A percentile compares a stretch with the other conserved stretches of the same genome.
Conservation (phyloP, 2,329 filamentous ascomycete genomes). For the Cladophialophora immunda region DNA sequence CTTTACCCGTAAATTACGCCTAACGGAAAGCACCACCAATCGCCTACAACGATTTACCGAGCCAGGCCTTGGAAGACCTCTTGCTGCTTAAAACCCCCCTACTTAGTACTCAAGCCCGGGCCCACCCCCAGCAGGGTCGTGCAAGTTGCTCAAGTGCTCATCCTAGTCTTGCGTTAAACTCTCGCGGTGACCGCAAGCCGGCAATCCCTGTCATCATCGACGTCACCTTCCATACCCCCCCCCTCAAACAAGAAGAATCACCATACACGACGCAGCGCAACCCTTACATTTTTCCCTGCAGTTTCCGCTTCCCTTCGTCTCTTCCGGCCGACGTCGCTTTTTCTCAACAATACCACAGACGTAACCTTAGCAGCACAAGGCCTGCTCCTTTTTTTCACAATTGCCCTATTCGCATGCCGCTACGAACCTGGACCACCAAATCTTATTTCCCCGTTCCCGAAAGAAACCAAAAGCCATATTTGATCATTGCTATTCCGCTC, state of each 20-base stretch:
- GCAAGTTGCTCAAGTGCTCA: background rate
- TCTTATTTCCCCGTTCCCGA: slow-evolving; percentile 16
- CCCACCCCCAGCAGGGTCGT: background rate
- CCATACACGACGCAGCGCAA: background rate
- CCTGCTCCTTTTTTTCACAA: slow-evolving; percentile 16
- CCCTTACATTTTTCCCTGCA: slow-evolving; percentile 21
- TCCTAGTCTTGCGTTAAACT: background rate
- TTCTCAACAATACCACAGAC: slow-evolving; percentile 22
- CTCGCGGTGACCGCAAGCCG: slow-evolving; percentile 9
- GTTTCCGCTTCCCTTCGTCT: slow-evolving; percentile 19
- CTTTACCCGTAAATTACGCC: slow-evolving; percentile 22
- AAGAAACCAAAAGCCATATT: slow-evolving; percentile 24
- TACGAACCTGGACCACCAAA: background rate
- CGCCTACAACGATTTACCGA: slow-evolving; percentile 31
- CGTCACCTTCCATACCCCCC: slow-evolving; percentile 12
- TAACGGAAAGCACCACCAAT: slow-evolving; percentile 6
- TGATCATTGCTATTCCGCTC: slow-evolving; percentile 16
- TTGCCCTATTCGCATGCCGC: slow-evolving; percentile 18
- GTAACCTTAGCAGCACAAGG: slow-evolving; percentile 21
- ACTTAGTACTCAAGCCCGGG: background rate
- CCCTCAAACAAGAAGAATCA: slow-evolving; percentile 5
- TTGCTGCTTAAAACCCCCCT: slow-evolving; percentile 11
- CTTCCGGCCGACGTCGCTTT: slow-evolving; percentile 22
- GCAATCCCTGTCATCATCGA: slow-evolving; percentile 15
- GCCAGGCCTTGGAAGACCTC: slow-evolving; percentile 17